Evolutionary conservation across 768 basidiomycete species (phyloP).

Genomic region (Glaciozyma antarctica): DNA sequence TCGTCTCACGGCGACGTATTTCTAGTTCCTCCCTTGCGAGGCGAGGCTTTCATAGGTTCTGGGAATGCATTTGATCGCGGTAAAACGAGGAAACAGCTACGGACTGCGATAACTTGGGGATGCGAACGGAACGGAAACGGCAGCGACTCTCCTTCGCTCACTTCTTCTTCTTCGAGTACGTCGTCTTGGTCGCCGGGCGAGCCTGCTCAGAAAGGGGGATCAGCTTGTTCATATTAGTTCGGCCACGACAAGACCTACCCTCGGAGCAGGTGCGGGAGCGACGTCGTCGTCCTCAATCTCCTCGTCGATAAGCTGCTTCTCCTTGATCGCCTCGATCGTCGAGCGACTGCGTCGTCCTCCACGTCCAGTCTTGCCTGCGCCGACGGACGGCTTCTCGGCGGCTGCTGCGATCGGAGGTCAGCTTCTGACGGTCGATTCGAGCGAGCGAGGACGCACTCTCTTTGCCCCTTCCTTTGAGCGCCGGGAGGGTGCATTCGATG

Average conservation of each 20-base stretch:
- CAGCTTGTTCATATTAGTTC: background rate
- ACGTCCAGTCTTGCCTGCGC: background rate
- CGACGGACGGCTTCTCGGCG: background rate
- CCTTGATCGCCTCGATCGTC: background rate
- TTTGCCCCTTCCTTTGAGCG: background rate
- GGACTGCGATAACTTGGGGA: background rate
- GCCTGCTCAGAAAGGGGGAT: background rate
- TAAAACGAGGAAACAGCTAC: background rate
- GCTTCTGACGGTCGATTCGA: background rate
- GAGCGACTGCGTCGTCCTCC: background rate
- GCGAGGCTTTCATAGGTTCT: too few relatives aligned
- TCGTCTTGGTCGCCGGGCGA: conserved; percentile 3
- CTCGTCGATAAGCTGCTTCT: background rate
- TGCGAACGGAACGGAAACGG: background rate
- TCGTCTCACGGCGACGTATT: too few relatives aligned
- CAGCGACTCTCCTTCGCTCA: background rate
- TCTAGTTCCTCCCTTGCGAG: too few relatives aligned
- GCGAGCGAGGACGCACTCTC: background rate
- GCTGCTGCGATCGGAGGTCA: background rate
- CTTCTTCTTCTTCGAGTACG: conserved; percentile 3
- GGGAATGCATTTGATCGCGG: too few relatives aligned
- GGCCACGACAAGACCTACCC: background rate
- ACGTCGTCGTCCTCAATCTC: background rate
- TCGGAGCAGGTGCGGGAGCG: background rate
- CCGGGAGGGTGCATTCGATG: background rate